A percentile compares a stretch with the other conserved stretches of the same genome.
Conservation (phyloP, 352 stramenopile genomes). For the Pythium rishiriense region DNA sequence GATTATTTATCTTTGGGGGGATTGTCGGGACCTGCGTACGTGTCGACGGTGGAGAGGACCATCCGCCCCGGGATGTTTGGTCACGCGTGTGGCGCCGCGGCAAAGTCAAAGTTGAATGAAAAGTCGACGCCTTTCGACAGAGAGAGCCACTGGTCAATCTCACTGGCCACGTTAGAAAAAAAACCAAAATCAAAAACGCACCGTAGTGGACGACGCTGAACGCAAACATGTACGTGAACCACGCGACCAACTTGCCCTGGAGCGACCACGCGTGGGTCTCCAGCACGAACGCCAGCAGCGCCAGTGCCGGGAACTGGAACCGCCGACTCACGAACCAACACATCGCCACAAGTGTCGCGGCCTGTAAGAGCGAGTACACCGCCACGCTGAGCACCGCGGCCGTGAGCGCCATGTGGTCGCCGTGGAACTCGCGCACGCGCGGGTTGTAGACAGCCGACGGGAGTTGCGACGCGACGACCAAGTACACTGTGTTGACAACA, state of each 20-base stretch:
- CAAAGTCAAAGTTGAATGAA: constrained; percentile 22
- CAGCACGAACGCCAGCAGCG: constrained; percentile 20
- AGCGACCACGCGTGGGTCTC: constrained; percentile 20
- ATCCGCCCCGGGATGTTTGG: too few relatives aligned
- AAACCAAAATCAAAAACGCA: constrained; percentile 8
- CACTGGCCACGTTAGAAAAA: too few relatives aligned
- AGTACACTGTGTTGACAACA: constrained; percentile 8
- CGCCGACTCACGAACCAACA: constrained; percentile 4
- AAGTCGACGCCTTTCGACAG: constrained; percentile 16
- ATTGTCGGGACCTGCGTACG: too few relatives aligned
- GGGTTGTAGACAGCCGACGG: constrained; percentile 42
- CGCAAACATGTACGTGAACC: constrained; percentile 9
- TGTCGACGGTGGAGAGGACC: too few relatives aligned
- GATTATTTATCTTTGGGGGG: too few relatives aligned
- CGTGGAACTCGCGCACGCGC: constrained; percentile 64
- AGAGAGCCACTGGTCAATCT: too few relatives aligned
- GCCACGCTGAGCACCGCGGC: constrained; percentile 19
- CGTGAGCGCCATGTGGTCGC: constrained; percentile 35
- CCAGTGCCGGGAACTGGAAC: constrained; percentile 12
- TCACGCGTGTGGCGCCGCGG: too few relatives aligned
- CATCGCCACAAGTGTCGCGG: constrained; percentile 5
- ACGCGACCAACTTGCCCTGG: constrained; percentile 19
- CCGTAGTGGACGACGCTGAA: constrained; percentile 26
- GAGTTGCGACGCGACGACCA: constrained; percentile 1
- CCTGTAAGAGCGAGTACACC: neutral